Evolutionary conservation across 345 rosid genomes (phyloP).

Genomic region (Pseudoturritis turrita): DNA sequence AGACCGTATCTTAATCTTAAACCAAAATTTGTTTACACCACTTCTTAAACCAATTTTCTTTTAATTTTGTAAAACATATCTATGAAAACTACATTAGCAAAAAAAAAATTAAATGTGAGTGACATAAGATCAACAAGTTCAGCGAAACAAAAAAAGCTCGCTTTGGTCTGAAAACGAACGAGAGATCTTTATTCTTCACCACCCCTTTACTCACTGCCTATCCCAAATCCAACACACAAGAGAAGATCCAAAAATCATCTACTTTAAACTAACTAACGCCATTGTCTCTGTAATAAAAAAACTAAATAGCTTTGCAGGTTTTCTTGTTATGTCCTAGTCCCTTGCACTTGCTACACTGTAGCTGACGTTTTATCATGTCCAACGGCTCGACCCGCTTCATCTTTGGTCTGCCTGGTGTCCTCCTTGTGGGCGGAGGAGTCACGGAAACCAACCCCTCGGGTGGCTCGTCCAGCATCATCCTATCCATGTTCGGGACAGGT

Average conservation of each 20-base stretch:
- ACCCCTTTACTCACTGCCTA: not conserved
- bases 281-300: not conserved
- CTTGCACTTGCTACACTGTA: slow-evolving; percentile 97
- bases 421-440: slow-evolving; percentile 84
- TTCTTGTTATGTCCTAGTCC: slow-evolving; percentile 94
- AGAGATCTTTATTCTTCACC: slow-evolving; percentile 13
- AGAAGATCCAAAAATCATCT: slow-evolving; percentile 23
- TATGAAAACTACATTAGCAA: not conserved
- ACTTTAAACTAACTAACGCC: slow-evolving; percentile 17
- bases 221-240: not conserved
- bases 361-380: slow-evolving; percentile 72
- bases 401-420: slow-evolving; percentile 84
- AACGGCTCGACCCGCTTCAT: slow-evolving; percentile 55
- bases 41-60: too few relatives aligned
- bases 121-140: slow-evolving; percentile 5
- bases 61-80: too few relatives aligned
- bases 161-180: not conserved
- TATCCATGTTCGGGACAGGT: slow-evolving; percentile 77
- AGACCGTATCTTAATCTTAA: not conserved
- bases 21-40: not conserved
- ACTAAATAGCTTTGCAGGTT: slow-evolving; percentile 67
- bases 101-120: not conserved
- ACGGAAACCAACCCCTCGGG: slow-evolving; percentile 43
- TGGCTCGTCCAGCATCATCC: slow-evolving; percentile 41
- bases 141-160: not conserved